Base-by-base conservation (phyloP, 495 filamentous ascomycete species). In the Lasiosphaeria miniovina region DNA sequence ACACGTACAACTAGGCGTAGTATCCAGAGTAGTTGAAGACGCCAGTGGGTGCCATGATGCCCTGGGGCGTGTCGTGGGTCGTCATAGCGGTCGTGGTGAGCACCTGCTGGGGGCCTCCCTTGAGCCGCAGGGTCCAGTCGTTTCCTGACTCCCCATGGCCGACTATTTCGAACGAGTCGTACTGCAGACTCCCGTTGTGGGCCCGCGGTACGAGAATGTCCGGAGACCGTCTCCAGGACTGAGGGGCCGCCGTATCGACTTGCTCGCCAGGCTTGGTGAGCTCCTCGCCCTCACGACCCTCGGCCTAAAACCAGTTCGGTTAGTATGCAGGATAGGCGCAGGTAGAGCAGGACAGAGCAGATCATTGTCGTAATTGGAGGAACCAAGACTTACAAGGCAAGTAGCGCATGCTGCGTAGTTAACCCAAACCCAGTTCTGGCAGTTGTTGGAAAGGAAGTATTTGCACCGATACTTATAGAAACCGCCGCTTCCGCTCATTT, bases 401-500 rank as follows among this genome's bases (percentile, higher is more conserved):
- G 73, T 71, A 41, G 80, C 75, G 63, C 84, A 86, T 6, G 82
- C 72, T 9, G 82, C 75, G 60, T 80, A 75, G 63, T 86, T 86
- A 45, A 84, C 78, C 65, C 78, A 86, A 34, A 85, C 83, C 84
- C 84, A 86, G 61, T 85, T 80, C 3, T 72, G 75, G 65, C 84
- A 86, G 66, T 85, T 77, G 65, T 83, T 72, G 10, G 77, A 80
- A 57, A 77, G 76, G 59, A 80, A 86, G 71, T 85, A 75, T 67
- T 84, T 86, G 80, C 84, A 86, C 32, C 80, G 76, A 66, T 81
- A 86, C 72, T 79, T 83, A 68, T 84, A 85, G 63, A 76, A 85
- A 56, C 84, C 83, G 59, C 80, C 80, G 63, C 79, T 76, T 46
- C 81, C 78, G 61, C 79, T 82, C 81, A 84, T 85, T 48, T 49